Evolutionary conservation across 2,329 filamentous ascomycete species (phyloP), one percentile per base, ranked within the genome.

Genomic region (Metarhizium humberi): DNA sequence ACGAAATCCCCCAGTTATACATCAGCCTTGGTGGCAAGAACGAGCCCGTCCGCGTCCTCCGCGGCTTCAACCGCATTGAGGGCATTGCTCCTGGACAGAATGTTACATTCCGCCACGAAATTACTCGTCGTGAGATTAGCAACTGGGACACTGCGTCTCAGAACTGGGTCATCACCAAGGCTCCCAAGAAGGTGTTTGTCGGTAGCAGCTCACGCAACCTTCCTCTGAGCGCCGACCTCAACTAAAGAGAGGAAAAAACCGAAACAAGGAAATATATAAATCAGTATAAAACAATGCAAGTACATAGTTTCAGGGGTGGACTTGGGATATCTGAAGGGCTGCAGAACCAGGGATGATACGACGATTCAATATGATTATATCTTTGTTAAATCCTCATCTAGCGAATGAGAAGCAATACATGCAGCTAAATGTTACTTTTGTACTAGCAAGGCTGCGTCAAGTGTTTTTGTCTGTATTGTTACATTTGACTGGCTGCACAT

Each of bases 91-190:
- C 89, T 0, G 90, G 89, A n/a, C 69, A 82, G 69, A 82, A 78
- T 52, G 77, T 74, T 3, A 81, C 77, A 2, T 95, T 94, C 75
- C 76, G 70, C 1, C 84, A 82, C 0, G 79, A 84, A 16, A 71
- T 96, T 55, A 91, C 85, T 6, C 80, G 92, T 43, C 84, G 90
- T 55, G 92, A 96, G 66, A 62, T 96, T 55, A 90, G 86, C 67
- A 94, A 91, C 74, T 96, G 92, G 92, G 89, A 96, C 62, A 75
- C 81, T 1, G 77, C 66, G 1, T 68, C 73, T n/a, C 92, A 96
- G 77, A 86, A 96, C 75, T 97, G 92, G 92, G 80, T 90, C 49
- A 63, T 83, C n/a, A 76, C 72, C 8, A 62, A 71, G 18, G 64
- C 71, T 50, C 64, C 74, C 55, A 84, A 84, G 75, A 81, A 68